These are phyloP conservation scores for Amanita subjunquillea DNA, from an alignment of 768 basidiomycete genomes.

Conservation along the genomic window DNA sequence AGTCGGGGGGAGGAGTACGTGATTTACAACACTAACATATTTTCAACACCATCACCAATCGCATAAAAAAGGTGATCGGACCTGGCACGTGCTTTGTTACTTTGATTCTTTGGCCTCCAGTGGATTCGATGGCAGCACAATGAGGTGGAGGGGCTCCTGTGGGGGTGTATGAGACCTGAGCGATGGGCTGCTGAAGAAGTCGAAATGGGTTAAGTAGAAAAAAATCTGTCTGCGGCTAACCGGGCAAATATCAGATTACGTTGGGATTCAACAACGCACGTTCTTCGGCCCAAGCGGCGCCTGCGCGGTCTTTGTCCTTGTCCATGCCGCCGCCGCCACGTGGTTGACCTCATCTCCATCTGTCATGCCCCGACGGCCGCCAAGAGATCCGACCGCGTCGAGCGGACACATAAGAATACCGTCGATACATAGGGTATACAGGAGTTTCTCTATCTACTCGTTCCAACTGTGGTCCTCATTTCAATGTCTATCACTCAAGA, in stretches of 20 bases:
- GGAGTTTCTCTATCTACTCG: constrained; percentile 35
- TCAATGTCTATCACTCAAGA: not conserved
- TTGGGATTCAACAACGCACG: constrained; percentile 30
- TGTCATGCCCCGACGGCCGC: not conserved
- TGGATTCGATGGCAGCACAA: not conserved
- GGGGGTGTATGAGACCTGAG: not conserved
- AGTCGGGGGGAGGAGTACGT: not conserved
- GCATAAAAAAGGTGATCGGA: constrained; percentile 1
- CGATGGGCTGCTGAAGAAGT: not conserved
- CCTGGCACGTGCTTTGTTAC: not conserved
- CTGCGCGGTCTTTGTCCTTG: constrained; percentile 2
- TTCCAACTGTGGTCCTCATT: constrained; percentile 48
- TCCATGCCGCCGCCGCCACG: not conserved
- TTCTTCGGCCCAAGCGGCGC: constrained; percentile 31
- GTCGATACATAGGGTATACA: constrained; percentile 1
- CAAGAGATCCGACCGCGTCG: not conserved
- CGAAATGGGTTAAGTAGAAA: constrained; percentile 10
- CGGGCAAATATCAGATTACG: constrained; percentile 23
- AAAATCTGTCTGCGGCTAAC: constrained; percentile 10
- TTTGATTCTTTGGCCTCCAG: not conserved
- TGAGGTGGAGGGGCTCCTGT: not conserved
- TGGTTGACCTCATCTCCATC: not conserved
- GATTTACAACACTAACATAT: not conserved
- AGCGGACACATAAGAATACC: not conserved
- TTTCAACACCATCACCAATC: not conserved